Base-by-base conservation (phyloP, 208 protist species). In the Crithidia bombi region DNA sequence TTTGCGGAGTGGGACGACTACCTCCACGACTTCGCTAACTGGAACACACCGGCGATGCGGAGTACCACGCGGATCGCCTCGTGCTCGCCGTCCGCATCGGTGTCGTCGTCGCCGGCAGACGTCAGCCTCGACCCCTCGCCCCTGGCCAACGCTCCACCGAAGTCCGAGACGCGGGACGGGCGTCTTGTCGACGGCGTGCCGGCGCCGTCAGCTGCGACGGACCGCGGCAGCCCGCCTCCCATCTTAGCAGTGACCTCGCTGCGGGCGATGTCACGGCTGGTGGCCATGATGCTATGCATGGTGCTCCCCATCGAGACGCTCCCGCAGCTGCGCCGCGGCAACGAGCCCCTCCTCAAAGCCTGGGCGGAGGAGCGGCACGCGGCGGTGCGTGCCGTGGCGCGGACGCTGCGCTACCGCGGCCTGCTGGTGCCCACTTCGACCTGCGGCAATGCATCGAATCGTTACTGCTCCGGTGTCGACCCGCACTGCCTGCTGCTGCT, bases 401-500 rank as follows among this genome's bases (percentile, higher is more conserved):
- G 51, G 25, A 75, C 69, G 41, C 62, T 75, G 35, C 62, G 54
- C 39, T 36, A 69, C 21, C 69, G 69, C 26, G 61, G 69, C 19
- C 28, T 75, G 33, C 52, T 64, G 61, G 69, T 75, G 44, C 62
- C 69, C 11, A 43, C 62, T 21, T 11, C 69, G 6, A 50, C 43
- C 12, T 17, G 25, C 11, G 62, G 36, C 47, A 26, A n/a, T 30
- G 17, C 6, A 4, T 28, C 30, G 10, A 75, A 75, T 23, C 0
- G 35, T 14, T 68, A 75, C 52, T 75, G 69, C 69, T 63, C 69
- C 43, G n/a, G 50, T 32, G 69, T 69, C 28, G 74, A 73, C 54
- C 61, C 51, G 14, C 62, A 79, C 23, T 50, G 55, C 12, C 78
- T 90, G 55, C 25, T 78, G 61, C 67, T 86, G 36, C 69, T 81